Evolutionary conservation across 192 early-diverging fungal genomes (phyloP).

Genomic region (Powellomyces hirtus): DNA sequence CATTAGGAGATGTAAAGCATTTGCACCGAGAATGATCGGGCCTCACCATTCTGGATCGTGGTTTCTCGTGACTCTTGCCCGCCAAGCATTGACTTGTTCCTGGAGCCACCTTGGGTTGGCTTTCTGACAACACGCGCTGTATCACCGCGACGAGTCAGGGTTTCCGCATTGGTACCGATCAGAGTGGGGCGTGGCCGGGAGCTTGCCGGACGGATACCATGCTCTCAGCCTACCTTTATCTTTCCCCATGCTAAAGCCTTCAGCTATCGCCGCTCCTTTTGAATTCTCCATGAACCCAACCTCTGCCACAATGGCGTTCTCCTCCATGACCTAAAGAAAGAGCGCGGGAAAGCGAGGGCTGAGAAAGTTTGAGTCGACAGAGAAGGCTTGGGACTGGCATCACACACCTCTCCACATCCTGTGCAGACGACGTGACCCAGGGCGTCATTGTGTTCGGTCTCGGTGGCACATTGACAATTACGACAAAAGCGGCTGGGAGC

Average conservation of each 20-base stretch:
- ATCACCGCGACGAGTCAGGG: no score
- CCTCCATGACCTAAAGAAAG: conserved; percentile 74
- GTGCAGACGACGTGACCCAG: conserved; percentile 72
- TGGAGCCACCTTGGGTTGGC: not conserved
- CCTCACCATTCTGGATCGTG: conserved; percentile 42
- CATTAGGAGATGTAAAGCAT: not conserved
- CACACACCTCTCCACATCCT: conserved; percentile 53
- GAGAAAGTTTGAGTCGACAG: not conserved
- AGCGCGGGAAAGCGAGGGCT: not conserved
- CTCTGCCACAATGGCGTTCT: conserved; percentile 90
- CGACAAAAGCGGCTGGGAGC: conserved; percentile 19
- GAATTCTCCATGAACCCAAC: conserved; percentile 84
- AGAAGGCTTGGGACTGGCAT: not conserved
- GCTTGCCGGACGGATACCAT: no score
- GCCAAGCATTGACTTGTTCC: not conserved
- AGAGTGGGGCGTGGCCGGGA: no score
- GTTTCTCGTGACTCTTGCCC: conserved; percentile 40
- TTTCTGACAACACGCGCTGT: conserved; percentile 4
- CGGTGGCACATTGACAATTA: conserved; percentile 14
- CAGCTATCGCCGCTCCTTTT: conserved; percentile 73
- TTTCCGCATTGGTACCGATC: no score
- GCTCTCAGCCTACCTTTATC: conserved; percentile 34
- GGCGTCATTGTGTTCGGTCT: conserved; percentile 67
- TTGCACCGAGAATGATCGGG: not conserved
- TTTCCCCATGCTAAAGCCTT: conserved; percentile 42